Conservation (phyloP, 192 early-diverging fungal genomes). For the Coemansia sp. region DNA sequence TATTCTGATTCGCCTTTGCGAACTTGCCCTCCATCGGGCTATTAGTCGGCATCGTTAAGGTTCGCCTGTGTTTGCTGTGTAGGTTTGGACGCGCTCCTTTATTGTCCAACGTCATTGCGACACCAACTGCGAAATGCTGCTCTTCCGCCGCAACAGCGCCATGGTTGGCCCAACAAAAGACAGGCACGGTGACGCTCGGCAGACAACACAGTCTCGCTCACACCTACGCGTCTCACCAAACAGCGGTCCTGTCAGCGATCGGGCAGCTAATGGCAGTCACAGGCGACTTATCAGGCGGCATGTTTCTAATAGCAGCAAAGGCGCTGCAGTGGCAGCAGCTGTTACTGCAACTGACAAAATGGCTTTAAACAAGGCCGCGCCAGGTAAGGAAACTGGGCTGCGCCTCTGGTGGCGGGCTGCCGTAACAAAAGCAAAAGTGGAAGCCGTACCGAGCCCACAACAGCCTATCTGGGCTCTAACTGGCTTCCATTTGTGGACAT, state of each 20-base stretch:
- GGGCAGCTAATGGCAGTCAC: neutral
- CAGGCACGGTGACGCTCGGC: neutral
- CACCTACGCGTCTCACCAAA: neutral
- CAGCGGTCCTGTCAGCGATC: neutral
- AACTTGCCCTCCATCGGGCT: neutral
- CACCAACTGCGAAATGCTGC: neutral
- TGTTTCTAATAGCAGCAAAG: neutral
- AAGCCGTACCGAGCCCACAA: neutral
- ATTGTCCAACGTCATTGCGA: neutral
- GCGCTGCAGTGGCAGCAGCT: neutral
- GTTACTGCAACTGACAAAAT: neutral
- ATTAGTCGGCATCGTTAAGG: neutral
- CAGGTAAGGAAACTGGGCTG: neutral
- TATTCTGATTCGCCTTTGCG: neutral
- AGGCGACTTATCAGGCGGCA: neutral
- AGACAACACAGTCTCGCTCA: neutral
- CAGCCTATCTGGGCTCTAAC: neutral
- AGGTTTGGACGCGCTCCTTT: slow-evolving; percentile 1
- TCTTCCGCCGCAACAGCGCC: slow-evolving; percentile 3
- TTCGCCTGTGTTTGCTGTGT: slow-evolving; percentile 1
- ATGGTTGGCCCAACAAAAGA: neutral
- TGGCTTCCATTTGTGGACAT: neutral
- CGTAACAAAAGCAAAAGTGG: neutral
- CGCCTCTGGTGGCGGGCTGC: neutral
- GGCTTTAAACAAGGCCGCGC: neutral